Conservation (phyloP, 306 rosid species). For the Adenanthera pavonina region DNA sequence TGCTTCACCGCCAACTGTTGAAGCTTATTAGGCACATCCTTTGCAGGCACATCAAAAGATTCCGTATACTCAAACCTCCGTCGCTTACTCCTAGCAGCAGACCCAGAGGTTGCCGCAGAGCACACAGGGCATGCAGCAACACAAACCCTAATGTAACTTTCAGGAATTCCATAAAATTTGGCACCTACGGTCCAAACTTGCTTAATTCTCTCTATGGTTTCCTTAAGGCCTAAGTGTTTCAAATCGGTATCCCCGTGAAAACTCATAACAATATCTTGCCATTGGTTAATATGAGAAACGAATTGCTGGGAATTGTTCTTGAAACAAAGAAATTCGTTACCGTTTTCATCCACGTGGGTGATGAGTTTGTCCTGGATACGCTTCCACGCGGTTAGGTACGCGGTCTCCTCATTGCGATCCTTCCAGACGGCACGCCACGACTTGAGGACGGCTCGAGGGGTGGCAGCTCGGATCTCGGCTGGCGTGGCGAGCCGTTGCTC, state of each 20-base stretch:
- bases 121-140: conserved; percentile 83
- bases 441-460: conserved; percentile 74
- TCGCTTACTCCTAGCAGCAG: conserved; percentile 65
- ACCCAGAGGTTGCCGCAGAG: conserved; percentile 53
- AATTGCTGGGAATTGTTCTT: conserved; percentile 90
- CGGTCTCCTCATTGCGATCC: conserved; percentile 97
- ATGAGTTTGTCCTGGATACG: conserved; percentile 94
- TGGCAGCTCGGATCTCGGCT: conserved; percentile 85
- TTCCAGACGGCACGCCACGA: conserved; percentile 99
- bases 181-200: conserved; percentile 98
- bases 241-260: conserved; percentile 82
- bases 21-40: conserved; percentile 80
- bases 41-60: conserved; percentile 88
- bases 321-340: conserved; percentile 85
- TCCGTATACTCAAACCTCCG: conserved; percentile 93
- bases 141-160: conserved; percentile 92
- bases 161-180: conserved; percentile 94
- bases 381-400: conserved; percentile 94
- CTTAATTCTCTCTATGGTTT: conserved; percentile 87
- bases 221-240: conserved; percentile 79
- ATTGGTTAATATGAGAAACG: conserved; percentile 83
- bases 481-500: conserved; percentile 80
- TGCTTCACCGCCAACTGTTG: conserved; percentile 92
- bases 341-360: conserved; percentile 58
- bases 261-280: conserved; percentile 91